These are phyloP conservation scores for Hypomontagnella submonticulosa DNA, from an alignment of 495 filamentous ascomycete genomes.

Conservation along the genomic window DNA sequence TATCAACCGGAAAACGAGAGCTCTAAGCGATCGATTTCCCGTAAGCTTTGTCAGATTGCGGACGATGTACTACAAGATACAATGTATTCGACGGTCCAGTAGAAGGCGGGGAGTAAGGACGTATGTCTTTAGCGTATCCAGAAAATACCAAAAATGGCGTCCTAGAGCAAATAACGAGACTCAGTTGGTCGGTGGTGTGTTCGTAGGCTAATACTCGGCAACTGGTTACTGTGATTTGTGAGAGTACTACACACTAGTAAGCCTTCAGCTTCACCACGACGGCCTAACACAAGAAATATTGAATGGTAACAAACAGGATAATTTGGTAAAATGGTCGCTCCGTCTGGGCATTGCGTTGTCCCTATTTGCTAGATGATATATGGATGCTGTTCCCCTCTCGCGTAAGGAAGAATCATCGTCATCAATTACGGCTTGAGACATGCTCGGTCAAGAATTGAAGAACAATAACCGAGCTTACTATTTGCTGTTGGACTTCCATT, in stretches of 20 bases:
- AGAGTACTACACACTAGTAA: conserved; percentile 36
- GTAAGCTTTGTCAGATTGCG: conserved; percentile 43
- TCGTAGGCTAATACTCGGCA: conserved; percentile 23
- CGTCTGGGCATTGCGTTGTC: conserved; percentile 37
- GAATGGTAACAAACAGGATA: conserved; percentile 38
- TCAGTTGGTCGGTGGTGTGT: conserved; percentile 22
- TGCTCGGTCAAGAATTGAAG: conserved; percentile 25
- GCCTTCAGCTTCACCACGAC: conserved; percentile 29
- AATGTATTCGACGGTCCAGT: conserved; percentile 5
- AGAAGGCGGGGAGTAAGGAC: conserved; percentile 22
- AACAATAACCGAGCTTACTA: conserved; percentile 42
- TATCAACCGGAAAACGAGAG: conserved; percentile 7
- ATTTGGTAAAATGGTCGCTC: conserved; percentile 32
- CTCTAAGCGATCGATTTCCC: conserved; percentile 18
- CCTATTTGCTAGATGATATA: conserved; percentile 12
- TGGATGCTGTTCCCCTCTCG: neutral
- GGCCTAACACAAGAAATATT: conserved; percentile 28
- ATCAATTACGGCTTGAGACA: conserved; percentile 13
- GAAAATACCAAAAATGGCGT: neutral
- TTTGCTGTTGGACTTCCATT: conserved; percentile 30
- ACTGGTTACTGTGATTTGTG: conserved; percentile 35
- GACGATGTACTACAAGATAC: conserved; percentile 23
- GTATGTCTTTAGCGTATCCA: conserved; percentile 4
- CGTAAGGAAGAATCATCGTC: conserved; percentile 15
- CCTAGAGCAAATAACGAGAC: conserved; percentile 17